phyloP scores from a whole-genome alignment of 257 asterid genomes.

The Ilex aquifolium region DNA sequence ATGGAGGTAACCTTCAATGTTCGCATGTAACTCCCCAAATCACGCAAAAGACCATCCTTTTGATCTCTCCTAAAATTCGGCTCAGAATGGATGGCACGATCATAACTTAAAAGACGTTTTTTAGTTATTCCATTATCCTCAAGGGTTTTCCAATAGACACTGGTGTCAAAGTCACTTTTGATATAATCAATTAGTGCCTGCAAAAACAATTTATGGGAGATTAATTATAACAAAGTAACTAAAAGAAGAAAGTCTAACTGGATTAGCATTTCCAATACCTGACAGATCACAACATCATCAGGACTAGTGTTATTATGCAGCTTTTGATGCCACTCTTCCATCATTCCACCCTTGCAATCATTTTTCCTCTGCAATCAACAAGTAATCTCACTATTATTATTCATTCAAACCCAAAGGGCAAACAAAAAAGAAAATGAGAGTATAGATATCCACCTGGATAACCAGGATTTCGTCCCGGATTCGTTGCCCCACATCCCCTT shows the following conservation, averaged over 20 bases:
- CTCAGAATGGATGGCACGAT: conserved; percentile 90
- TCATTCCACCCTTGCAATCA: conserved; percentile 91
- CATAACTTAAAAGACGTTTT: conserved; percentile 96
- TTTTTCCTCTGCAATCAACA: conserved; percentile 66
- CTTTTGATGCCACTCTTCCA: conserved; percentile 99
- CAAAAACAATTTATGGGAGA: conserved; percentile 11
- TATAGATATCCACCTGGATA: conserved; percentile 57
- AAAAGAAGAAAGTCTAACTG: neutral
- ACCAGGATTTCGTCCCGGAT: conserved; percentile 97
- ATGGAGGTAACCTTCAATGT: conserved; percentile 68
- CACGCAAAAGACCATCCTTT: conserved; percentile 85
- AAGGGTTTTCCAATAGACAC: conserved; percentile 89
- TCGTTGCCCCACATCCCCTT: conserved; percentile 99
- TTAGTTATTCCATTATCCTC: conserved; percentile 91
- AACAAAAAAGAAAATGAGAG: conserved; percentile 1
- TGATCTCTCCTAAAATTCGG: conserved; percentile 79
- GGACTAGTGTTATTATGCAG: conserved; percentile 98
- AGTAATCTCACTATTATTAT: conserved; percentile 2
- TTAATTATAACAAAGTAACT: neutral
- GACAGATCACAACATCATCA: conserved; percentile 97
- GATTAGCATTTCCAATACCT: conserved; percentile 46
- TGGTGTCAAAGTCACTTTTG: conserved; percentile 71
- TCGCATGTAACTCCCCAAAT: conserved; percentile 89
- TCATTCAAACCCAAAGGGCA: conserved; percentile 1
- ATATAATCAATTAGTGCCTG: conserved; percentile 92